Evolutionary conservation across 768 basidiomycete genomes (phyloP).

Genomic region (Leccinum arenicola): DNA sequence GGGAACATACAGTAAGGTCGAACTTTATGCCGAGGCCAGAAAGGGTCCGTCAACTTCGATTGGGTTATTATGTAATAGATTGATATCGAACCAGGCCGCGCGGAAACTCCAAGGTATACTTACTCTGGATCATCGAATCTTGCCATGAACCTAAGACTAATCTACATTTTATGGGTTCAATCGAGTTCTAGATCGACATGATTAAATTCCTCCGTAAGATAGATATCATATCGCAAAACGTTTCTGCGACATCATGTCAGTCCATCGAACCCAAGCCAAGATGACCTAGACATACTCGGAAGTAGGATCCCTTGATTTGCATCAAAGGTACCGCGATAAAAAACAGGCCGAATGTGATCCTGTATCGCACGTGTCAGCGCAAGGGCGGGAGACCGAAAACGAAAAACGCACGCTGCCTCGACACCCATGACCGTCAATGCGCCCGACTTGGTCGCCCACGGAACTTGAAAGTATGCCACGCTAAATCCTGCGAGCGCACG

Average conservation of each 20-base stretch:
- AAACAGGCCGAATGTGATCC: slow-evolving; percentile 35
- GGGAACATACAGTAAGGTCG: not conserved
- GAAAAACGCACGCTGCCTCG: slow-evolving; percentile 35
- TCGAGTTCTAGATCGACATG: not conserved
- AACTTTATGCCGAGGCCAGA: no score
- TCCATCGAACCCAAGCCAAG: not conserved
- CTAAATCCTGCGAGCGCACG: slow-evolving; percentile 26
- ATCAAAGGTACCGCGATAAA: slow-evolving; percentile 35
- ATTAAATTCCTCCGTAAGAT: not conserved
- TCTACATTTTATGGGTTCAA: not conserved
- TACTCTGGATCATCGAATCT: no score
- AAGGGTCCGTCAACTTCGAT: not conserved
- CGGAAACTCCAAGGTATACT: no score
- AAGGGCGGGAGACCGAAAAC: not conserved
- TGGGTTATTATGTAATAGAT: not conserved
- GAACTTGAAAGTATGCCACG: slow-evolving; percentile 41
- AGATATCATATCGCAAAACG: slow-evolving; percentile 19
- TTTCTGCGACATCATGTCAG: slow-evolving; percentile 11
- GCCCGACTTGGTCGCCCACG: slow-evolving; percentile 37
- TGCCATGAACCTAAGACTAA: not conserved
- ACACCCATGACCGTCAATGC: slow-evolving; percentile 35
- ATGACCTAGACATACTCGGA: slow-evolving; percentile 30
- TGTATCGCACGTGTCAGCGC: slow-evolving; percentile 4
- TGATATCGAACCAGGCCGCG: not conserved
- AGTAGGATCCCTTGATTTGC: slow-evolving; percentile 32